A percentile compares a stretch with the other conserved stretches of the same genome.
phyloP scores from a whole-genome alignment of 495 filamentous ascomycete species.

The Zalerion maritima region DNA sequence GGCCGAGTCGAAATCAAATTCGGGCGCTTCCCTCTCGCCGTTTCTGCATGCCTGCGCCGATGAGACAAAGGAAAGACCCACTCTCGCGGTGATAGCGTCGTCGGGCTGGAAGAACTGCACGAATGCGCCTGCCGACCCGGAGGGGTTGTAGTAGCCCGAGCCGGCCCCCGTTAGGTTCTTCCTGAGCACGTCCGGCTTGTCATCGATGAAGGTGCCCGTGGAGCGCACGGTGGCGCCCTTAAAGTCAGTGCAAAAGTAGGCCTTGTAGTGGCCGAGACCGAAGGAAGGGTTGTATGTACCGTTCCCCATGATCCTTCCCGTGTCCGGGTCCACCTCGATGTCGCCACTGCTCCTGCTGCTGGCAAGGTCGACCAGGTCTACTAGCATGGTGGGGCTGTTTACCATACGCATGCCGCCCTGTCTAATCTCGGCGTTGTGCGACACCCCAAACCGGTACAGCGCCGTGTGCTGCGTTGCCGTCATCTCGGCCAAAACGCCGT shows the following conservation, averaged over 20 bases:
- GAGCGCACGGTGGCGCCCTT: conserved; percentile 44
- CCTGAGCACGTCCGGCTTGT: conserved; percentile 26
- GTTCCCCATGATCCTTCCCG: conserved; percentile 46
- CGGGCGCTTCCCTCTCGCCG: conserved; percentile 46
- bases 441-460: conserved; percentile 56
- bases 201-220: conserved; percentile 36
- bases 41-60: conserved; percentile 46
- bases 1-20: conserved; percentile 44
- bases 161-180: conserved; percentile 30
- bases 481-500: conserved; percentile 56
- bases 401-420: conserved; percentile 15
- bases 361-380: conserved; percentile 52
- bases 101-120: conserved; percentile 36
- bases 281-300: conserved; percentile 54
- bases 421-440: conserved; percentile 14
- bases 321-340: conserved; percentile 32
- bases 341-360: conserved; percentile 42
- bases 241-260: conserved; percentile 55
- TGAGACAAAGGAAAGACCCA: conserved; percentile 54
- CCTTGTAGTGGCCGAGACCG: conserved; percentile 44
- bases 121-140: conserved; percentile 48
- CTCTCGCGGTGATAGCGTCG: conserved; percentile 38
- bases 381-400: conserved; percentile 42
- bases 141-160: conserved; percentile 27
- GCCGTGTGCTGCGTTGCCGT: conserved; percentile 49